A percentile compares a stretch with the other conserved stretches of the same genome.
phyloP scores from a whole-genome alignment of 2,329 filamentous ascomycete genomes.

The Bertia moriformis region DNA sequence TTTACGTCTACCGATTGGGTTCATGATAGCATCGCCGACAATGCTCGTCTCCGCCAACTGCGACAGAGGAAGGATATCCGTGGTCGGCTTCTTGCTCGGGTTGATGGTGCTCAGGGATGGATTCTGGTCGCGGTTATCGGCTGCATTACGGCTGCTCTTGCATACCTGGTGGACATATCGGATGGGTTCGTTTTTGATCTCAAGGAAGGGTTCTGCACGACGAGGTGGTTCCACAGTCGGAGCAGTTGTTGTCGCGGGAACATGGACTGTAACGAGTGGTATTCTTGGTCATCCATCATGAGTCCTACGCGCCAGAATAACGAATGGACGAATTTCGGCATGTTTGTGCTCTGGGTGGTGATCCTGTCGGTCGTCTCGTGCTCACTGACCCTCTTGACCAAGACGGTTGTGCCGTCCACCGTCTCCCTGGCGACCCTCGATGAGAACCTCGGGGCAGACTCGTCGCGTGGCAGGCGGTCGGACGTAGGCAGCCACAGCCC shows the following conservation, averaged over 20 bases:
- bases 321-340: not conserved
- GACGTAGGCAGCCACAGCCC: not conserved
- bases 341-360: not conserved
- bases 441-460: not conserved
- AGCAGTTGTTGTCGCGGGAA: slow-evolving; percentile 30
- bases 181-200: slow-evolving; percentile 38
- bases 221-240: slow-evolving; percentile 25
- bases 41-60: slow-evolving; percentile 72
- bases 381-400: not conserved
- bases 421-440: not conserved
- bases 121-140: slow-evolving; percentile 37
- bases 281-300: not conserved
- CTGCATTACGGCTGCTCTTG: slow-evolving; percentile 35
- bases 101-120: slow-evolving; percentile 38
- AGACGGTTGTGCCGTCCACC: not conserved
- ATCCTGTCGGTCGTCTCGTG: not conserved
- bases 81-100: slow-evolving; percentile 50
- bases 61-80: slow-evolving; percentile 69
- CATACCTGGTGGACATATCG: slow-evolving; percentile 37
- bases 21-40: slow-evolving; percentile 89
- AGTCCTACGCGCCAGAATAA: slow-evolving; percentile 2
- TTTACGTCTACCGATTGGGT: slow-evolving; percentile 98
- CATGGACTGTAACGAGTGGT: slow-evolving; percentile 4
- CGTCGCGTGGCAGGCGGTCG: too few relatives aligned
- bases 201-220: slow-evolving; percentile 38